Percentiles rank a stretch among this genome's conserved stretches.
Evolutionary conservation across 2,329 filamentous ascomycete species (phyloP).

Genomic region (Epichloe brachyelytri): DNA sequence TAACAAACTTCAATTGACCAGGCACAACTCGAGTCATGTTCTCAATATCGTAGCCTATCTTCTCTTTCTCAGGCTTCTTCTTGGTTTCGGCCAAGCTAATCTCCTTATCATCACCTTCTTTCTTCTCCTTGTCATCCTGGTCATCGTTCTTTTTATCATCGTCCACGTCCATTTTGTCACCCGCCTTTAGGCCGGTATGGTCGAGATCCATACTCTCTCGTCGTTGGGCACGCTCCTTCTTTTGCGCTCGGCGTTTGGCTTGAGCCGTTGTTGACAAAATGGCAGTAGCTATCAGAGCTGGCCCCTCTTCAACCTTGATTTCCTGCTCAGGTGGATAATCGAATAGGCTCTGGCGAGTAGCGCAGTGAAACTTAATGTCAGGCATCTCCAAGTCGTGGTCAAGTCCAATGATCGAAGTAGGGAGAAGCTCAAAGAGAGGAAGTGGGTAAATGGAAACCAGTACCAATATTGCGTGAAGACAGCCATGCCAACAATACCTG

Average conservation of each 20-base stretch:
- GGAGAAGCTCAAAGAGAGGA: constrained; percentile 90
- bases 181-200: constrained; percentile 46
- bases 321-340: constrained; percentile 97
- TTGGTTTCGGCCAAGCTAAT: constrained; percentile 45
- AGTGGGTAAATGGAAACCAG: constrained; percentile 98
- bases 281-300: constrained; percentile 86
- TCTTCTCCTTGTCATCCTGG: constrained; percentile 47
- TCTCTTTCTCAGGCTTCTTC: constrained; percentile 92
- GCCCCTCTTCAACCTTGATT: constrained; percentile 85
- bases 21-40: constrained; percentile 96
- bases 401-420: constrained; percentile 87
- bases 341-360: constrained; percentile 86
- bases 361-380: constrained; percentile 89
- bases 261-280: constrained; percentile 94
- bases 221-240: constrained; percentile 81
- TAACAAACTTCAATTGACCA: constrained; percentile 88
- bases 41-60: constrained; percentile 87
- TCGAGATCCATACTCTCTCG: constrained; percentile 95
- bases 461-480: constrained; percentile 99
- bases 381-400: constrained; percentile 91
- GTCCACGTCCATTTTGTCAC: constrained; percentile 83
- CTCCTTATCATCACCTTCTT: constrained; percentile 49
- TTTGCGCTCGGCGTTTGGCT: constrained; percentile 86
- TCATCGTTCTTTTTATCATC: constrained; percentile 45
- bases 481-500: constrained; percentile 92